Base-by-base conservation (phyloP, 2,329 filamentous ascomycete genomes). In the Colletotrichum sp. region DNA sequence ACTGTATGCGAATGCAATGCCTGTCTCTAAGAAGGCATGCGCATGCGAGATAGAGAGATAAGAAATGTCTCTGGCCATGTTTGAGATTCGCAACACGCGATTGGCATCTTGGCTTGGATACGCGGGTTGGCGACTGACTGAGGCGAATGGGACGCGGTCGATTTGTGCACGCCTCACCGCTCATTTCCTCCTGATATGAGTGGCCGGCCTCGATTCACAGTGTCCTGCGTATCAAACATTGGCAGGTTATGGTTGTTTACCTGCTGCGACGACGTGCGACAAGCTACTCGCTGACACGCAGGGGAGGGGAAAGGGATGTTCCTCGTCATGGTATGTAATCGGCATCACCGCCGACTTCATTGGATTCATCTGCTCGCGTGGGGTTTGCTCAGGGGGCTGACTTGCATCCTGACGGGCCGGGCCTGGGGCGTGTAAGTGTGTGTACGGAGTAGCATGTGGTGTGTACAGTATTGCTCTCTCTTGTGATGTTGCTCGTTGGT, bases 1-100 rank as follows among this genome's bases (percentile, higher is more conserved):
- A 34, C 63, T 32, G 24, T 44, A 72, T 65, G 73, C 44, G 12
- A 44, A 60, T 75, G 73, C 34, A 49, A 68, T 49, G 64, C 16
- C 21, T 64, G 68, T 76, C 57, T 73, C 73, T 39, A 26, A 65
- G 57, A 60, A 65, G 73, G 69, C 49, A 65, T 76, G 69, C 72
- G n/a, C 36, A 72, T 62, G 72, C 68, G 52, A 66, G 72, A 67
- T 67, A 36, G 18, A 55, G 68, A 76, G 24, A 68, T n/a, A 62
- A 76, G 26, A 9, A 49, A 57, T 10, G n/a, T 39, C 30, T 30
- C 15, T 44, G 62, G 59, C 32, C 52, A 16, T 68, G 55, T 72
- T 60, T 18, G 30, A 60, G 32, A 39, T 63, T 57, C 55, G 64
- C 68, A 75, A 73, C 64, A 71, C 59, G n/a, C 59, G 70, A 49